These are phyloP conservation scores for Hericium alpestre DNA, from an alignment of 768 basidiomycete species.

Conservation along the genomic window DNA sequence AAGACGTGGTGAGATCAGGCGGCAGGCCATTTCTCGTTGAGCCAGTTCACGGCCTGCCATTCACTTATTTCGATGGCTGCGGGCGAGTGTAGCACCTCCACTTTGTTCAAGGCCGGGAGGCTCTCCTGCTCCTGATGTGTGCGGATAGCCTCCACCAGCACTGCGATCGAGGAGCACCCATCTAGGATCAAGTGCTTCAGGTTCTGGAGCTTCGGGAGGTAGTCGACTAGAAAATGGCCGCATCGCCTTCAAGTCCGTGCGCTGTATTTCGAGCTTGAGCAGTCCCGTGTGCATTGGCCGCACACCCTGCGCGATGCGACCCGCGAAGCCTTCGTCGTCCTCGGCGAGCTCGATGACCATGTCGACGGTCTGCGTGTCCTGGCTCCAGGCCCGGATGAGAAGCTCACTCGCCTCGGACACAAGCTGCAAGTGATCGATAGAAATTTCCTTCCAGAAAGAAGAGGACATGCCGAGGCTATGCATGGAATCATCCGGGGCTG, in stretches of 20 bases:
- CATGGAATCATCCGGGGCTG: neutral
- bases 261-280: neutral
- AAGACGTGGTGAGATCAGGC: too few relatives aligned
- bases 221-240: neutral
- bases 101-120: too few relatives aligned
- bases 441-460: neutral
- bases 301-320: neutral
- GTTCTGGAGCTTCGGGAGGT: neutral
- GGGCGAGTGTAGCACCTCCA: too few relatives aligned
- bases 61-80: too few relatives aligned
- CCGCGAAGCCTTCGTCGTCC: neutral
- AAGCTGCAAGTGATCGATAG: neutral
- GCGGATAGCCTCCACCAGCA: neutral
- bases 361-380: neutral
- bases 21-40: too few relatives aligned
- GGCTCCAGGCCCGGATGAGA: neutral
- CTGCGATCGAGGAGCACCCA: neutral
- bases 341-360: neutral
- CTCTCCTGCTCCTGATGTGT: neutral
- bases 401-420: neutral
- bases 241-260: neutral
- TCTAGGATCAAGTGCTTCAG: neutral
- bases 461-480: neutral
- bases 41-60: too few relatives aligned
- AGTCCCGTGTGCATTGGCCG: neutral